phyloP scores from a whole-genome alignment of 768 basidiomycete genomes.

The Boletales sp. region DNA sequence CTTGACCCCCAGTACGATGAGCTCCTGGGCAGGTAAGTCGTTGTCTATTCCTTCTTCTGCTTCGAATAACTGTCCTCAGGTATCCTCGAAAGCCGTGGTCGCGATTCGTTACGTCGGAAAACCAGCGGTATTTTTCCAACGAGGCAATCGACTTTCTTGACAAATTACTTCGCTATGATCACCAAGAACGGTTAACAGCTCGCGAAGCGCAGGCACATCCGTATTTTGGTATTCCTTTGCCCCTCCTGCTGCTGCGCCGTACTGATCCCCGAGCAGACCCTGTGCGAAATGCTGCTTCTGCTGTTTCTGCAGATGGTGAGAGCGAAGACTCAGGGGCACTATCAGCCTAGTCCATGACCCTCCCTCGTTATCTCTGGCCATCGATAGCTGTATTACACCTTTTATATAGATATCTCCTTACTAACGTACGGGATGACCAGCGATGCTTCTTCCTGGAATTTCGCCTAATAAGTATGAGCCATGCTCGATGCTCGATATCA shows the following conservation, averaged over 20 bases:
- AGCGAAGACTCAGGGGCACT: constrained; percentile 47
- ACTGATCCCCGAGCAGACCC: constrained; percentile 49
- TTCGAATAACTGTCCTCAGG: constrained; percentile 35
- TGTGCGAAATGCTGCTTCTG: constrained; percentile 48
- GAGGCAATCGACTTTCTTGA: constrained; percentile 97
- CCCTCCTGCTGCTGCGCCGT: constrained; percentile 10
- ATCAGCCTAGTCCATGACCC: constrained; percentile 28
- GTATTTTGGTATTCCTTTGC: constrained; percentile 71
- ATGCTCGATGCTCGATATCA: constrained; percentile 11
- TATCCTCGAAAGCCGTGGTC: constrained; percentile 96
- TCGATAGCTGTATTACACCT: constrained; percentile 31
- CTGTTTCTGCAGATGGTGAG: constrained; percentile 53
- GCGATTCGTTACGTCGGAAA: constrained; percentile 91
- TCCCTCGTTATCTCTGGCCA: constrained; percentile 23
- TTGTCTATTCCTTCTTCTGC: background rate
- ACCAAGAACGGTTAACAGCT: constrained; percentile 94
- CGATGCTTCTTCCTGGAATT: constrained; percentile 12
- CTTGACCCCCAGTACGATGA: constrained; percentile 97
- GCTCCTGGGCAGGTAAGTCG: constrained; percentile 72
- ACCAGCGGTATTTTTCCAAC: constrained; percentile 93
- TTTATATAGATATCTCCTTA: constrained; percentile 30
- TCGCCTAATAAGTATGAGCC: constrained; percentile 18
- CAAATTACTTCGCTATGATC: constrained; percentile 93
- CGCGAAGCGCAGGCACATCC: constrained; percentile 87
- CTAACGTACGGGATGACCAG: constrained; percentile 21